Base-by-base conservation (phyloP, 2,329 filamentous ascomycete species). In the Mycosphaerelloides madeirae region DNA sequence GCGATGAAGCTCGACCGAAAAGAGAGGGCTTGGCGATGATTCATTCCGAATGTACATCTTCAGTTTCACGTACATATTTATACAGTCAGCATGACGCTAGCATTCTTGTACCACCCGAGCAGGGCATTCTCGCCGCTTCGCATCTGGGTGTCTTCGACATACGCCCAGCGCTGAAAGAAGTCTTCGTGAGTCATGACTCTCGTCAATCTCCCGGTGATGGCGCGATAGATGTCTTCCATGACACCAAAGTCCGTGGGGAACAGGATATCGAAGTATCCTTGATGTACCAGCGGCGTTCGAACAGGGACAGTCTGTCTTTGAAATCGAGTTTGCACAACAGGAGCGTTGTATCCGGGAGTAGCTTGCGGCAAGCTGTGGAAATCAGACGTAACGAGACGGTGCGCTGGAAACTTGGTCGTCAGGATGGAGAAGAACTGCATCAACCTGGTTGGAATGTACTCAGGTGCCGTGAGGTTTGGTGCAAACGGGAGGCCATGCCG, bases 261-360 rank as follows among this genome's bases (percentile, higher is more conserved):
- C 63, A 98, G 83, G 59, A 98, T 96, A 65, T 98, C 94, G 64
- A 98, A 98, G 69, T 95, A 97, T 35, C 93, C 94, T 71, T 98
- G 94, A 65, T 97, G 90, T 73, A 95, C 93, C 65, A 95, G 78
- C 42, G 91, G 89, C 3, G 93, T 98, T 3, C 81, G 78, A 12
- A 98, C 93, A 31, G 90, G 86, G 43, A 98, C 87, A 56, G 87
- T 96, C 50, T 81, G 79, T 56, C 93, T 77, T 68, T 87, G 78
- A 67, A 89, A 98, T 50, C 93, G 79, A 22, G 93, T 98, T 74
- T 98, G 94, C 53, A 98, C 94, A 16, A 98, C 90, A 0, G 93
- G 93, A 11, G 86, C 88, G 68, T 97, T 96, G 53, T 95, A 70
- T 0, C 93, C 93, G 49, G 79, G 77, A 40, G 93, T 80, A 1